Percentiles rank a stretch among this genome's conserved stretches.
Evolutionary conservation across 345 rosid species (phyloP).

Genomic region (Ricinus communis): DNA sequence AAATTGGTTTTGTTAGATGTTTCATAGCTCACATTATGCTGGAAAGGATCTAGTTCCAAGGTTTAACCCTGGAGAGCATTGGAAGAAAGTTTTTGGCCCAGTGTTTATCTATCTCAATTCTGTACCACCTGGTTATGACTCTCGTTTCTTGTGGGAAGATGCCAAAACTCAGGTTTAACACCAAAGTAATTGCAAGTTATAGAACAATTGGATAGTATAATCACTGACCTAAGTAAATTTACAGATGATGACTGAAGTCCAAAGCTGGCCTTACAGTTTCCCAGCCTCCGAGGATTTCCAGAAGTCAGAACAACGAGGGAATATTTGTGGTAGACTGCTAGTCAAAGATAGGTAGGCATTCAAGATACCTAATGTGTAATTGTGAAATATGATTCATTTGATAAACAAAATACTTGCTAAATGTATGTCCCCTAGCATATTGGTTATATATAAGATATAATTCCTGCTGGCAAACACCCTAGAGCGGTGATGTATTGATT

Average conservation of each 20-base stretch:
- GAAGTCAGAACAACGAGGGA: conserved; percentile 74
- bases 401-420: background rate
- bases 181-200: background rate
- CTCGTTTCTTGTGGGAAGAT: conserved; percentile 84
- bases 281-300: conserved; percentile 88
- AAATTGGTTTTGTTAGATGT: conserved; percentile 38
- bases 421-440: background rate
- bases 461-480: no score
- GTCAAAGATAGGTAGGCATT: conserved; percentile 59
- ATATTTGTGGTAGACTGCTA: conserved; percentile 64
- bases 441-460: no score
- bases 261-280: conserved; percentile 91
- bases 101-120: conserved; percentile 82
- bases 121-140: conserved; percentile 55
- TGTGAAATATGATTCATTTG: background rate
- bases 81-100: conserved; percentile 98
- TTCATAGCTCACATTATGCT: conserved; percentile 78
- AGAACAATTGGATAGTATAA: conserved; percentile 12
- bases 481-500: no score
- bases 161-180: conserved; percentile 70
- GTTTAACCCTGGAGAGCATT: conserved; percentile 58
- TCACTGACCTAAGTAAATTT: conserved; percentile 12
- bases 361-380: background rate
- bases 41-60: conserved; percentile 79
- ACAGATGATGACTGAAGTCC: conserved; percentile 32